These are phyloP conservation scores for Calonectria honghensis DNA, from an alignment of 2,329 filamentous ascomycete genomes.

Conservation along the genomic window DNA sequence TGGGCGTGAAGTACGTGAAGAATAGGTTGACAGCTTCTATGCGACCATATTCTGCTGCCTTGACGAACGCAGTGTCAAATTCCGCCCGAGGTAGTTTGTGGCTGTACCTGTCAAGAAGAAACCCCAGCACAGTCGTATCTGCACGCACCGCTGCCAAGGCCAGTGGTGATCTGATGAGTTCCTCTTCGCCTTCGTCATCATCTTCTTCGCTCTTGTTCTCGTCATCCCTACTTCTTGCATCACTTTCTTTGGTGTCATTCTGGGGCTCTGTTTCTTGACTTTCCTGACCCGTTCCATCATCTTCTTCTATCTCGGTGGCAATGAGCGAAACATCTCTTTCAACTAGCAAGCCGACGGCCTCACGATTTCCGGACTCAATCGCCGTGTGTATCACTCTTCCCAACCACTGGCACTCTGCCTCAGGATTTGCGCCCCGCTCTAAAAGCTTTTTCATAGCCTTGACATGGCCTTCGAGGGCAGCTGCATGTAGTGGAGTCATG, in stretches of 20 bases:
- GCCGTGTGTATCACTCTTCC: conserved; percentile 63
- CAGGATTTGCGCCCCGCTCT: conserved; percentile 60
- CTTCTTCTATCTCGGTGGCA: conserved; percentile 39
- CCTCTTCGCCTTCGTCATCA: conserved; percentile 21
- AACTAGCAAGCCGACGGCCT: conserved; percentile 63
- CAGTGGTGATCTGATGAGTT: conserved; percentile 57
- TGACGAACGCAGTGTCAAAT: conserved; percentile 62
- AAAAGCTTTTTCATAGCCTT: conserved; percentile 64
- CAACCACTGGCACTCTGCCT: conserved; percentile 54
- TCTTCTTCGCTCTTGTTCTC: neutral
- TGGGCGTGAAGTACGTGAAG: conserved; percentile 59
- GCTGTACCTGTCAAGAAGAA: conserved; percentile 62
- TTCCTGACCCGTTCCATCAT: conserved; percentile 47
- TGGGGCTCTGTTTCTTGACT: neutral
- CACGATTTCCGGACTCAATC: conserved; percentile 64
- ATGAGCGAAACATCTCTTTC: conserved; percentile 61
- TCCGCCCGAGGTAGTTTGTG: conserved; percentile 62
- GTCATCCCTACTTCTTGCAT: neutral
- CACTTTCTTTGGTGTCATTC: neutral
- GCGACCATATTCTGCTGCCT: conserved; percentile 62
- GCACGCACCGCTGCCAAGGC: conserved; percentile 62
- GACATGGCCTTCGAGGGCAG: conserved; percentile 61
- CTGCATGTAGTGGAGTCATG: conserved; percentile 63
- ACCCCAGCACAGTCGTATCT: conserved; percentile 64
- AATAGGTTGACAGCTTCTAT: conserved; percentile 63